A percentile compares a stretch with the other conserved stretches of the same genome.
phyloP scores from a whole-genome alignment of 371 early-diverging fungal genomes.

The Batkoa obscura region DNA sequence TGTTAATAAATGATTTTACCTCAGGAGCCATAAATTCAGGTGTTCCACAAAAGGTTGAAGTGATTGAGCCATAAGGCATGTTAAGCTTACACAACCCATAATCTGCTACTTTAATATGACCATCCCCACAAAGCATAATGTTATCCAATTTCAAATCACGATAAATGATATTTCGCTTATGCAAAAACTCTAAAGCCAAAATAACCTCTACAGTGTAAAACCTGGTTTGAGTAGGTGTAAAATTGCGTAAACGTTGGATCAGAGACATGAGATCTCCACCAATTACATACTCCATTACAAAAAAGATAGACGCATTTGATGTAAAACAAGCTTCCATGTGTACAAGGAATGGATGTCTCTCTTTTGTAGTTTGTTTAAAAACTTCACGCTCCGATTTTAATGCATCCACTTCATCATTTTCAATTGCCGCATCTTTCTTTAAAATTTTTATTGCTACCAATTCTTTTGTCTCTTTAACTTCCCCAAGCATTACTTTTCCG shows the following conservation, averaged over 20 bases:
- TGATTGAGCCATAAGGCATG: conserved; percentile 63
- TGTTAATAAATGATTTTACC: conserved; percentile 10
- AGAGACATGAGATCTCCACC: conserved; percentile 99
- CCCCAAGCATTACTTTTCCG: conserved; percentile 94
- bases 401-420: conserved; percentile 81
- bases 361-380: conserved; percentile 67
- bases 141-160: conserved; percentile 97
- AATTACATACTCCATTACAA: conserved; percentile 96
- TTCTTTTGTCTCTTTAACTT: conserved; percentile 52
- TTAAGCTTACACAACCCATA: conserved; percentile 96
- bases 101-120: conserved; percentile 98
- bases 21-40: conserved; percentile 99
- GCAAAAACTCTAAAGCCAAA: conserved; percentile 90
- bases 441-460: conserved; percentile 94
- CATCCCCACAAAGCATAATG: conserved; percentile 77
- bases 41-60: conserved; percentile 95
- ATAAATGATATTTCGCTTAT: conserved; percentile 83
- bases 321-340: conserved; percentile 94
- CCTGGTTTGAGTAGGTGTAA: conserved; percentile 70
- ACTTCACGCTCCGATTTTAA: conserved; percentile 84
- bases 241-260: conserved; percentile 69
- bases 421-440: conserved; percentile 86
- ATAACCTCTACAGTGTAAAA: conserved; percentile 97
- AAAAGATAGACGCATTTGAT: conserved; percentile 77
- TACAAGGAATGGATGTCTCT: conserved; percentile 89